Evolutionary conservation across 768 basidiomycete genomes (phyloP).

Genomic region (Suillus lakei): DNA sequence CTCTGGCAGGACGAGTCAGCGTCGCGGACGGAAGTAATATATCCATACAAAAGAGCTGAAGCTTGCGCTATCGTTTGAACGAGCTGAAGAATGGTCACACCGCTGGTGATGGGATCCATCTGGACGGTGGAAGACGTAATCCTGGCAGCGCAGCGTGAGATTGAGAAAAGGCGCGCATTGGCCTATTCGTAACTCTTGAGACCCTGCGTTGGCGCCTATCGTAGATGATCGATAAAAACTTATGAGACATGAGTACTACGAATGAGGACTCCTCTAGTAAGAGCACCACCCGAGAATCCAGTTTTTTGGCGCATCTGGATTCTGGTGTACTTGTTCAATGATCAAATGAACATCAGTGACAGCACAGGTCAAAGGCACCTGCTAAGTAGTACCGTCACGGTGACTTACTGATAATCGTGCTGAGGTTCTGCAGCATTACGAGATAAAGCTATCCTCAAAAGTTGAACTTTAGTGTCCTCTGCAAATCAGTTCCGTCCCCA

Average conservation of each 20-base stretch:
- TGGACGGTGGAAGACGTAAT: neutral
- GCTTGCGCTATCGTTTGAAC: neutral
- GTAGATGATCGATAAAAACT: neutral
- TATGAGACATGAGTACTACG: neutral
- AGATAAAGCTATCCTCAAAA: neutral
- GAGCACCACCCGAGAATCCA: neutral
- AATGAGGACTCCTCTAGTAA: neutral
- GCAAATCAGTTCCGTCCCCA: too few relatives aligned
- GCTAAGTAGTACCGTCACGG: too few relatives aligned
- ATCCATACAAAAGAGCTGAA: neutral
- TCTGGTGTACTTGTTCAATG: neutral
- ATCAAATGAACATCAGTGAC: neutral
- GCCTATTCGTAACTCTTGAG: neutral
- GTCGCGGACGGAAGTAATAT: neutral
- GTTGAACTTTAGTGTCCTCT: neutral
- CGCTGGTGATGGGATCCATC: neutral
- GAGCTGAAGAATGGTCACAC: neutral
- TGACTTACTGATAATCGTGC: neutral
- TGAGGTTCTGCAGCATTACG: neutral
- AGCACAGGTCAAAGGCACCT: neutral
- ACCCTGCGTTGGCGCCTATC: neutral
- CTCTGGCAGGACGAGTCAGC: constrained; percentile 1
- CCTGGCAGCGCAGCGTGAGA: neutral
- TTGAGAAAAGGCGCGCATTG: neutral
- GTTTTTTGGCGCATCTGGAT: neutral